Evolutionary conservation across 108 stramenopile species (phyloP).

Genomic region (Fragilaria radians): DNA sequence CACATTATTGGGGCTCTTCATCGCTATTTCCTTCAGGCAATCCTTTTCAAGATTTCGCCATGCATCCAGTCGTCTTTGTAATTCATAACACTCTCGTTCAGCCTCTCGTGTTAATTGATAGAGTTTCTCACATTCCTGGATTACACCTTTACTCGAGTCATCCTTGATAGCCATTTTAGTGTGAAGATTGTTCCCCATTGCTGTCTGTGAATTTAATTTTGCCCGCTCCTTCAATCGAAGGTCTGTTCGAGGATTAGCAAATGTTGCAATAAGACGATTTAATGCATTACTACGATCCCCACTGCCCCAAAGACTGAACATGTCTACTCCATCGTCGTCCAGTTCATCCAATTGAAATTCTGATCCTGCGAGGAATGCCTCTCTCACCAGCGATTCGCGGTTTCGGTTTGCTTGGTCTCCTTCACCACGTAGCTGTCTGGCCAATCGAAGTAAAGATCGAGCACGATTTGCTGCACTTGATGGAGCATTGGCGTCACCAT

Average conservation of each 20-base stretch:
- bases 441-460: constrained; percentile 44
- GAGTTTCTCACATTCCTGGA: constrained; percentile 51
- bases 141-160: constrained; percentile 4
- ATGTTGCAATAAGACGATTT: constrained; percentile 34
- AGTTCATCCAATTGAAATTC: constrained; percentile 18
- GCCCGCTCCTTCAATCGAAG: constrained; percentile 10
- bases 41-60: constrained; percentile 69
- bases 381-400: constrained; percentile 48
- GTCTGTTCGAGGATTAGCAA: constrained; percentile 11
- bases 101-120: constrained; percentile 64
- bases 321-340: constrained; percentile 34
- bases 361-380: constrained; percentile 35
- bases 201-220: constrained; percentile 19
- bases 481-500: background rate
- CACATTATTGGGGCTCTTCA: background rate
- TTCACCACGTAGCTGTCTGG: constrained; percentile 47
- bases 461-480: constrained; percentile 29
- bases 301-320: constrained; percentile 34
- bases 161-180: background rate
- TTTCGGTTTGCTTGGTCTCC: constrained; percentile 28
- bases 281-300: constrained; percentile 35
- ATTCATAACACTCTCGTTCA: constrained; percentile 56
- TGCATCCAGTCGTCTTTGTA: constrained; percentile 54
- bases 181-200: background rate
- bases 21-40: constrained; percentile 12